Percentiles rank a stretch among this genome's conserved stretches.
These are phyloP conservation scores for Ceratobasidium sp. DNA, from an alignment of 1,284 basidiomycete genomes.

Conservation along the genomic window DNA sequence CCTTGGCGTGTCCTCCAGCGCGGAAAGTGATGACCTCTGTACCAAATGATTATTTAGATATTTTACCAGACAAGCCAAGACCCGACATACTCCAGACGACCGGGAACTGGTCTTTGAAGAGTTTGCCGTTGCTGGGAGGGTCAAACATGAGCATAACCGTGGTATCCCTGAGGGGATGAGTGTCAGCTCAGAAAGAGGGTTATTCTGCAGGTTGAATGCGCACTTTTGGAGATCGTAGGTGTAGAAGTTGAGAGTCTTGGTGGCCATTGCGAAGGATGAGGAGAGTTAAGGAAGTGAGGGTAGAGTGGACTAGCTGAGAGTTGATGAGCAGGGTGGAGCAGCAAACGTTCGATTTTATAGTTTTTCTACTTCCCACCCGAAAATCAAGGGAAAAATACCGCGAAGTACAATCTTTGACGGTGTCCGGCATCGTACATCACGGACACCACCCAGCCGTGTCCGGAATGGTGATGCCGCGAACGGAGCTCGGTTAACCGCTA, in stretches of 20 bases:
- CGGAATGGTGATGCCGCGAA: too few relatives aligned
- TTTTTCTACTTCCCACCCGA: not conserved
- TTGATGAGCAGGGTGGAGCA: not conserved
- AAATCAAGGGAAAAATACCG: too few relatives aligned
- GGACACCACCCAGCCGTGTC: too few relatives aligned
- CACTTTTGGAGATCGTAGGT: slow-evolving; percentile 11
- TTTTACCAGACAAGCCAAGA: not conserved
- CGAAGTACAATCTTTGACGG: too few relatives aligned
- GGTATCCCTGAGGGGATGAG: not conserved
- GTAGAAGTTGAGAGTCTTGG: slow-evolving; percentile 24
- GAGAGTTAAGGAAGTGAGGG: not conserved
- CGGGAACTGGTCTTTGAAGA: slow-evolving; percentile 23
- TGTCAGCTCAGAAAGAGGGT: not conserved
- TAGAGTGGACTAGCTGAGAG: not conserved
- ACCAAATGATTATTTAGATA: not conserved
- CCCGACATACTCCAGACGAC: slow-evolving; percentile 33
- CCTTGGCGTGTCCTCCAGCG: slow-evolving; percentile 12
- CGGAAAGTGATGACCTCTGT: slow-evolving; percentile 29
- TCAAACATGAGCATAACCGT: slow-evolving; percentile 33
- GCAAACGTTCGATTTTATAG: not conserved
- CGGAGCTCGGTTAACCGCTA: too few relatives aligned
- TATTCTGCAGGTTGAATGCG: not conserved
- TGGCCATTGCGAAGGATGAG: not conserved
- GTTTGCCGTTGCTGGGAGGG: not conserved
- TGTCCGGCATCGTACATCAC: too few relatives aligned